Base-by-base conservation (phyloP, 2,329 filamentous ascomycete species). In the Clonostachys chloroleuca region DNA sequence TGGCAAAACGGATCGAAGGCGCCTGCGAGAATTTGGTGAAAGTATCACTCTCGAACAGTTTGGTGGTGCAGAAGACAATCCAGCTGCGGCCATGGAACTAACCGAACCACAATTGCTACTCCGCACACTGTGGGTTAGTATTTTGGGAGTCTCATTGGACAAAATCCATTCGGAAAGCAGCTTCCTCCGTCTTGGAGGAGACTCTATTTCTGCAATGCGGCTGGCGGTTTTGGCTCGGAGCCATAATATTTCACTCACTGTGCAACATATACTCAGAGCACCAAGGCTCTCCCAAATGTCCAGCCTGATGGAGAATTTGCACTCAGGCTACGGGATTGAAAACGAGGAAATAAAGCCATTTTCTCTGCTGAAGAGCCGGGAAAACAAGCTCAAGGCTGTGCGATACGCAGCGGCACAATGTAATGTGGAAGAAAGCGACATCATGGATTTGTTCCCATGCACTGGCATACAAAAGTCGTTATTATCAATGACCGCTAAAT, bases 1-100 rank as follows among this genome's bases (percentile, higher is more conserved):
- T 50, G 87, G 87, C 4, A 95, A 95, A 61, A 74, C 87, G 5
- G 84, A 96, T 58, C 80, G 78, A 50, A 59, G 65, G 13, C 59
- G 63, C 4, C 68, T 96, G 4, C 57, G 67, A 6, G 55, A 59
- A 0, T 62, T 68, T 1, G 82, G 86, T 51, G 47, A 65, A 1
- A 48, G 51, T 0, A 62, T 91, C 36, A 30, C 33, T 40, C 44
- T 46, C 5, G 7, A 30, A n/a, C 24, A 30, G 24, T 30, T 30
- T 30, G 24, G 24, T 4, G 24, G 24, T 30, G 24, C 9, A 30
- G 24, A 30, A 30, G 36, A 39, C 10, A n/a, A 8, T 18, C 36
- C 10, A 6, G 7, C 36, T 10, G 10, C 14, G 6, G 36, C 7
- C 7, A 14, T 39, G 14, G 36, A 39, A 18, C 36, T 39, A 3